A percentile compares a stretch with the other conserved stretches of the same genome.
Evolutionary conservation across 192 early-diverging fungal species (phyloP).

Genomic region (Coemansia sp.): DNA sequence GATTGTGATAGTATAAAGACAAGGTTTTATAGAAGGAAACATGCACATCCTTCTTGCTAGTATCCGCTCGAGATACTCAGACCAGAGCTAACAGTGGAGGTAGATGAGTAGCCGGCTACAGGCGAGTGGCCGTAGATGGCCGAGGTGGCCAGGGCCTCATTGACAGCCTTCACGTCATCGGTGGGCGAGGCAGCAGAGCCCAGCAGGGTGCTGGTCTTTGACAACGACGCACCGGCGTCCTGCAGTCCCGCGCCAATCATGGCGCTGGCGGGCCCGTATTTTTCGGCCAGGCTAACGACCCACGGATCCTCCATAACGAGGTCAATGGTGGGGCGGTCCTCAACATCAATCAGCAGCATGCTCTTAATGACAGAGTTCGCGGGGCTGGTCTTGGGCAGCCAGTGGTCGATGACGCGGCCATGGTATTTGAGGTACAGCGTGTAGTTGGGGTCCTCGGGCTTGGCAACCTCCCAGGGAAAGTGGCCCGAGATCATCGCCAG

Average conservation of each 20-base stretch:
- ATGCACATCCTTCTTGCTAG: conserved; percentile 3
- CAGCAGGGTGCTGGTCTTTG: conserved; percentile 26
- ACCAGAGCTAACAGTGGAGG: conserved; percentile 44
- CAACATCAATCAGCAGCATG: conserved; percentile 72
- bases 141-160: conserved; percentile 28
- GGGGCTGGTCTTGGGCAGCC: conserved; percentile 39
- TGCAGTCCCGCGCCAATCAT: neutral
- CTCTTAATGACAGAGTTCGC: conserved; percentile 55
- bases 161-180: conserved; percentile 30
- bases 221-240: conserved; percentile 10
- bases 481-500: conserved; percentile 66
- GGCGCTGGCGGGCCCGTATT: conserved; percentile 12
- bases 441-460: conserved; percentile 60
- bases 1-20: no score
- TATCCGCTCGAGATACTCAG: conserved; percentile 42
- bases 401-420: conserved; percentile 53
- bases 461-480: conserved; percentile 67
- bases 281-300: conserved; percentile 47
- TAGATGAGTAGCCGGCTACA: conserved; percentile 29
- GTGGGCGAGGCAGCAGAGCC: conserved; percentile 6
- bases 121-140: conserved; percentile 26
- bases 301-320: conserved; percentile 72
- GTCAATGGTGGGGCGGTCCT: conserved; percentile 71
- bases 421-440: conserved; percentile 54
- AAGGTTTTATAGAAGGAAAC: neutral